phyloP scores from a whole-genome alignment of 345 rosid species.

The Xanthoceras sorbifolium region DNA sequence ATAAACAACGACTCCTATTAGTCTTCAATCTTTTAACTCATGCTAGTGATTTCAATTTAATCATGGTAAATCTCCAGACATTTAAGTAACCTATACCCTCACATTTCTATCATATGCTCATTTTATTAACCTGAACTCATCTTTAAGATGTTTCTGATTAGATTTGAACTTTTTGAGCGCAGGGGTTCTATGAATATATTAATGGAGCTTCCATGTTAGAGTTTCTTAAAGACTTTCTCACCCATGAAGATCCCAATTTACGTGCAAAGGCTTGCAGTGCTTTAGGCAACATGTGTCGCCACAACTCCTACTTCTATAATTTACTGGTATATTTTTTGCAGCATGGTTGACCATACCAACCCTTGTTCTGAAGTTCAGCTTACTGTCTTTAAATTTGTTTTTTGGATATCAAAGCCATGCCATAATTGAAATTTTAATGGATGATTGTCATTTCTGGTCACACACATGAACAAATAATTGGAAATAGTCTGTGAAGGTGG shows the following conservation, averaged over 20 bases:
- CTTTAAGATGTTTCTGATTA: conserved; percentile 16
- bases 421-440: not conserved
- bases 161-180: conserved; percentile 29
- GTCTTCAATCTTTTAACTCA: not conserved
- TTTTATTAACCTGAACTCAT: not conserved
- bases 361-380: not conserved
- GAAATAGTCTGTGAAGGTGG: not conserved
- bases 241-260: conserved; percentile 73
- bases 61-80: not conserved
- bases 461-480: not conserved
- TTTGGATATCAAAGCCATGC: not conserved
- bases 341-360: too few relatives aligned
- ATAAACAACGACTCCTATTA: too few relatives aligned
- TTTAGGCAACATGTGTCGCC: conserved; percentile 93
- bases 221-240: conserved; percentile 62
- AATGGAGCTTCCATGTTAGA: conserved; percentile 72
- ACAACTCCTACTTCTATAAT: conserved; percentile 76
- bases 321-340: conserved; percentile 57
- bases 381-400: not conserved
- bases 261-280: conserved; percentile 97
- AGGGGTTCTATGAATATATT: conserved; percentile 88
- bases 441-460: not conserved
- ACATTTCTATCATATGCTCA: not conserved
- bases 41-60: not conserved
- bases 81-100: not conserved